phyloP scores from a whole-genome alignment of 176 grass and related monocot genomes.

The Urochloa ruziziensis region DNA sequence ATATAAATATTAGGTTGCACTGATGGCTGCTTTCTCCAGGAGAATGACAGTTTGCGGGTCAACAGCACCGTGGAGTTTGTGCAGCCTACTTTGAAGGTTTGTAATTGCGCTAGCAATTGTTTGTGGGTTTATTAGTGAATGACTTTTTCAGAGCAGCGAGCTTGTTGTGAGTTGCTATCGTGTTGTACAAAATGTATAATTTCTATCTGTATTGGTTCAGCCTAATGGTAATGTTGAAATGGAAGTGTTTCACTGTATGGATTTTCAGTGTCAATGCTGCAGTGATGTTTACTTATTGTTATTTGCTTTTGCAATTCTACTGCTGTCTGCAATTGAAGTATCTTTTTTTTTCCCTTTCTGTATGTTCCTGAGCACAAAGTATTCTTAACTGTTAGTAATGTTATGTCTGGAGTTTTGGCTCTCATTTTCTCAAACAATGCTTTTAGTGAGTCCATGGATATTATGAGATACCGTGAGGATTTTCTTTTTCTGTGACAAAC shows the following conservation, averaged over 20 bases:
- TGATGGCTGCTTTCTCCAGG: slow-evolving; percentile 32
- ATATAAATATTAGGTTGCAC: not conserved
- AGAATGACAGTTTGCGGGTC: slow-evolving; percentile 11
- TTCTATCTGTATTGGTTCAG: not conserved
- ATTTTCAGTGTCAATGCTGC: not conserved
- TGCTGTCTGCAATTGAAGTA: not conserved
- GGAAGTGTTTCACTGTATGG: not conserved
- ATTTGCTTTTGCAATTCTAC: not conserved
- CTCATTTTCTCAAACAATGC: too few species aligned
- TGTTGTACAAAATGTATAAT: not conserved
- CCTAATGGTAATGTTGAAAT: not conserved
- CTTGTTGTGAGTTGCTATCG: slow-evolving; percentile 10
- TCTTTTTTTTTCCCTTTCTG: not conserved
- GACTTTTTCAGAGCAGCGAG: not conserved
- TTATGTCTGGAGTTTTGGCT: too few species aligned
- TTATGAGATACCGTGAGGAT: not conserved
- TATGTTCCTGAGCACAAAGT: not conserved
- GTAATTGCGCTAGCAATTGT: not conserved
- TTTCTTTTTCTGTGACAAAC: not conserved
- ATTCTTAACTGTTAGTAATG: too few species aligned
- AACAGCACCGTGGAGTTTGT: slow-evolving; percentile 16
- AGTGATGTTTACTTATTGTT: not conserved
- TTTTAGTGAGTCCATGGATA: not conserved
- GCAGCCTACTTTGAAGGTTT: slow-evolving; percentile 32
- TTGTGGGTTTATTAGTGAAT: not conserved